Evolutionary conservation across 2,329 filamentous ascomycete species (phyloP).

Genomic region (Ophiocordyceps robertsii): DNA sequence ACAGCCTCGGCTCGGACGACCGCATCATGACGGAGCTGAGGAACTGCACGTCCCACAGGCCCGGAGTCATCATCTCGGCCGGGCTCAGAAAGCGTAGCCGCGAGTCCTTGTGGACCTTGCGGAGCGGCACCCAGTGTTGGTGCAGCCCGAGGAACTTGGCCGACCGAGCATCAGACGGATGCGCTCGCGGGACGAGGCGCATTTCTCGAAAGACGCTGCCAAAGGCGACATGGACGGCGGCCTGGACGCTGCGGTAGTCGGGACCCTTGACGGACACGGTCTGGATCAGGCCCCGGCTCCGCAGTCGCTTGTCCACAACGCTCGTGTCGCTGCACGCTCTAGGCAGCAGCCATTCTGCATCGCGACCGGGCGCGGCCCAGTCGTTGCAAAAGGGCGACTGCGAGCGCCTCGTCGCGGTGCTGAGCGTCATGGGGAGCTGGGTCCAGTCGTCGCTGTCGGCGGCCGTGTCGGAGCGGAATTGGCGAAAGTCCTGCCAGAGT

Average conservation of each 20-base stretch:
- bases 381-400: slow-evolving; percentile 33
- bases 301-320: slow-evolving; percentile 55
- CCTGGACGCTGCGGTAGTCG: slow-evolving; percentile 55
- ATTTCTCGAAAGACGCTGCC: slow-evolving; percentile 37
- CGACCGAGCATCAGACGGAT: slow-evolving; percentile 14
- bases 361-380: slow-evolving; percentile 29
- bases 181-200: slow-evolving; percentile 17
- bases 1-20: slow-evolving; percentile 52
- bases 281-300: slow-evolving; percentile 58
- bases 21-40: slow-evolving; percentile 63
- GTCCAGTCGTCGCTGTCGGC: slow-evolving; percentile 38
- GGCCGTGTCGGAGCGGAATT: slow-evolving; percentile 29
- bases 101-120: slow-evolving; percentile 63
- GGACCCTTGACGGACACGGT: slow-evolving; percentile 46
- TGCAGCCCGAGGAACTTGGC: slow-evolving; percentile 45
- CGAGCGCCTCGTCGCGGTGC: slow-evolving; percentile 28
- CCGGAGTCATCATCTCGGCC: slow-evolving; percentile 59
- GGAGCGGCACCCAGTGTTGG: slow-evolving; percentile 59
- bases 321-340: slow-evolving; percentile 53
- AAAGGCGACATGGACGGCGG: slow-evolving; percentile 50
- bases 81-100: slow-evolving; percentile 57
- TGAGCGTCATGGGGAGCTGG: slow-evolving; percentile 35
- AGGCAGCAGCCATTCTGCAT: slow-evolving; percentile 51
- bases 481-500: slow-evolving; percentile 36
- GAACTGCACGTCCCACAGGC: slow-evolving; percentile 59